Base-by-base conservation (phyloP, 2,329 filamentous ascomycete species). In the Sclerotinia nivalis region DNA sequence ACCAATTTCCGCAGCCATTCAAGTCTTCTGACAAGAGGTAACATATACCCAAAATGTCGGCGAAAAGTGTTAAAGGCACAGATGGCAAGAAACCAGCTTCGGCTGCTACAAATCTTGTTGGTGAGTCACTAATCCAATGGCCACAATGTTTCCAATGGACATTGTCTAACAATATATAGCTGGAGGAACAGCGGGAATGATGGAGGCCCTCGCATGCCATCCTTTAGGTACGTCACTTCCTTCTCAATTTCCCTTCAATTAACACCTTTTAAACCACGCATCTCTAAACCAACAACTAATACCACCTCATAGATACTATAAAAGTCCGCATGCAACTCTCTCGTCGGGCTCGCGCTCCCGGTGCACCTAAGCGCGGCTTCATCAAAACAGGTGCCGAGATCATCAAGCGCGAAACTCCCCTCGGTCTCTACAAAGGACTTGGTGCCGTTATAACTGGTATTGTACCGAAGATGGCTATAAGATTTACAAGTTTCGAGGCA, bases 291-390 rank as follows among this genome's bases (percentile, higher is more conserved):
- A n/a, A 43, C 28, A 34, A 34, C 37, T 20, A 28, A 43, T 22
- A 34, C 50, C 55, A 18, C 25, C 25, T n/a, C 2, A 37, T 34
- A 92, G 93, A 97, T 82, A 97, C 94, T 71, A 97, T 98, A 85
- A 97, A 99, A 87, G 96, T 99, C 72, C 93, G 96, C 76, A 99
- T 99, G 96, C 96, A 99, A 84, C 90, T 99, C 71, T 98, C 96
- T 69, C 88, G 91, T 75, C 89, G 96, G 80, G 93, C 92, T 64
- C 88, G 91, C 75, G 87, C 89, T 71, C 93, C 93, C 69, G 96
- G 96, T 72, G 88, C 82, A 52, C 93, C 94, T 77, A 89, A 91
- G 76, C 91, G 93, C 75, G 95, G 96, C 73, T 99, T 99, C 83
- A 80, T 97, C 74, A 85, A 85, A 69, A 99, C 96, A 1, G 96